phyloP scores from a whole-genome alignment of 345 rosid genomes.

The Hypericum androsaemum region DNA sequence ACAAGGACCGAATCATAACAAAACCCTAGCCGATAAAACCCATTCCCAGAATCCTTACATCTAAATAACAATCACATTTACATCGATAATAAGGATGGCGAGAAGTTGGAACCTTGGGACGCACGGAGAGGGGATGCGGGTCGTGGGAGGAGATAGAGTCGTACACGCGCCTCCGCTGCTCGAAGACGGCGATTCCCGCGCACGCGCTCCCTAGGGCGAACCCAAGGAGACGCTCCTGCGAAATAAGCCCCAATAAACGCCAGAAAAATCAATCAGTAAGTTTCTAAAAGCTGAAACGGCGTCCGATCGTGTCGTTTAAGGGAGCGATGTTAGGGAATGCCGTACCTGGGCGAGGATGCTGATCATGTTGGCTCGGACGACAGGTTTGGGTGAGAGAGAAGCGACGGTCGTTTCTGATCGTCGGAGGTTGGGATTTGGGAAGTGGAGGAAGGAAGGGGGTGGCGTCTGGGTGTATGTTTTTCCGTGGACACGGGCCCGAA shows the following conservation, averaged over 20 bases:
- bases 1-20: too few species aligned
- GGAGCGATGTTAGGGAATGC: not conserved
- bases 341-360: constrained; percentile 57
- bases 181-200: constrained; percentile 44
- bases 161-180: constrained; percentile 63
- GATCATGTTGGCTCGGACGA: constrained; percentile 29
- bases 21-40: too few species aligned
- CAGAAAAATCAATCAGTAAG: too few species aligned
- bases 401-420: not conserved
- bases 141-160: constrained; percentile 37
- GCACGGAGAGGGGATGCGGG: constrained; percentile 21
- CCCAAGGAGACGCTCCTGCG: constrained; percentile 80
- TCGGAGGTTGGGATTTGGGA: not conserved
- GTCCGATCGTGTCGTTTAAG: too few species aligned
- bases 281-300: too few species aligned
- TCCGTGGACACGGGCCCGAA: too few species aligned
- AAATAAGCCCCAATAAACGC: not conserved
- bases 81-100: too few species aligned
- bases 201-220: constrained; percentile 52
- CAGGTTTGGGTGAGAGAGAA: not conserved
- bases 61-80: too few species aligned
- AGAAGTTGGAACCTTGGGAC: constrained; percentile 17
- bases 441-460: too few species aligned
- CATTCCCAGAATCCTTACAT: too few species aligned
- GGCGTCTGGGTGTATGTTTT: too few species aligned